Evolutionary conservation across 148 eudicot species (phyloP), one percentile per base, ranked within the genome.

Genomic region (Chenopodium quinoa): DNA sequence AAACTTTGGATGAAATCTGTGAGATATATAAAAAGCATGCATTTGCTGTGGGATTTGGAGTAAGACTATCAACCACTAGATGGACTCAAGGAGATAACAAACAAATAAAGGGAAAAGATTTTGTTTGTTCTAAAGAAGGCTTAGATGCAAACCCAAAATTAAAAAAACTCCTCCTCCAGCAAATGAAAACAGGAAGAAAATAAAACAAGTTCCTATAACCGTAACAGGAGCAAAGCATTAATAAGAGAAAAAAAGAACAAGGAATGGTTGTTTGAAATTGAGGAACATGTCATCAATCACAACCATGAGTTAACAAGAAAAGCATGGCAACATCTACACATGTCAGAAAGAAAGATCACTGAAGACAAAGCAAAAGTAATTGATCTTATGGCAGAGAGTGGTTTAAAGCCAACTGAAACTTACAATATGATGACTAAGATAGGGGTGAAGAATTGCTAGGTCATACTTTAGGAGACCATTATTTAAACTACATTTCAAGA

Each of bases 241-340:
- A 74, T 74, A 10, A 47, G 63, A 25, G 62, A 23, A 74, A 74
- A 74, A 34, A 4, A n/a, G 1, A 48, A 48, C 27, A n/a, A 4
- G 1, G 77, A 74, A 8, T 40, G 77, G 7, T 1, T 9, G 16
- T 74, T 47, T 74, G 77, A 47, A 23, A 23, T 75, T 1, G 12
- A 20, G 0, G 16, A 75, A 6, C 78, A 75, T 58, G 47, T 58
- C 4, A 12, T 58, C 13, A 6, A 4, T 1, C 79, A 77, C 13
- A 77, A 77, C 63, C 79, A 77, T 64, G 27, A 63, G 9, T 5
- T 77, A 20, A 77, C 79, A 0, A 63, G 16, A 22, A 22, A 9
- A 7, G 20, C 19, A 44, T 63, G 70, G 27, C 54, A 60, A 27
- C 54, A 60, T n/a, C 25, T 31, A 10, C 52, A 60, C 7, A 19